Conservation (phyloP, 192 early-diverging fungal species). For the Linnemannia exigua region DNA sequence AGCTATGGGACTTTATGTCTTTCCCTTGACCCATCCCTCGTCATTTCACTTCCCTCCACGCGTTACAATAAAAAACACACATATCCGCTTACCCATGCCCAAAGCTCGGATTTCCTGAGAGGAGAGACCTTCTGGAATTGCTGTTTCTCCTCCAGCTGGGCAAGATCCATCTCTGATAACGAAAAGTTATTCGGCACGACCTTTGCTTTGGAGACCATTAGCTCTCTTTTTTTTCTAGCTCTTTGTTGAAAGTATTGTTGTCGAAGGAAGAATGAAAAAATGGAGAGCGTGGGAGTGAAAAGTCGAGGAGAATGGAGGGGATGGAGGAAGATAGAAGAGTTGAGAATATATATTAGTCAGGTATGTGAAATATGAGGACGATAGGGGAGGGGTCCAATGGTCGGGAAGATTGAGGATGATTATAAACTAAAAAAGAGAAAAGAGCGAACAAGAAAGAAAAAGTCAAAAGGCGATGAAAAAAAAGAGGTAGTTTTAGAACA, state of each 20-base stretch:
- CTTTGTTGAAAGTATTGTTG: not conserved
- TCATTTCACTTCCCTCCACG: not conserved
- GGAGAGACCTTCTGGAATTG: not conserved
- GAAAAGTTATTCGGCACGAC: conserved; percentile 1
- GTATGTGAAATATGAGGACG: not conserved
- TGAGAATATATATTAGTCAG: not conserved
- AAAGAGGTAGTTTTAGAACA: not conserved
- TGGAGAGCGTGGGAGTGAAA: no score
- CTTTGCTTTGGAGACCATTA: conserved; percentile 1
- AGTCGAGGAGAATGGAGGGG: not conserved
- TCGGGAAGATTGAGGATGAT: not conserved
- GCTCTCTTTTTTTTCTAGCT: no score
- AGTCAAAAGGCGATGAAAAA: not conserved
- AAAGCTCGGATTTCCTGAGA: conserved; percentile 21
- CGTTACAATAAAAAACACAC: not conserved
- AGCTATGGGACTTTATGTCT: not conserved
- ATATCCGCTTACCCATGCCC: conserved; percentile 29
- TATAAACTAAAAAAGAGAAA: not conserved
- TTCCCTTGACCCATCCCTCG: no score
- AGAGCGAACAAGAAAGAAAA: not conserved
- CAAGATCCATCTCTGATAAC: conserved; percentile 1
- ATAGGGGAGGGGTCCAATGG: not conserved
- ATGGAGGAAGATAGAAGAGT: not conserved
- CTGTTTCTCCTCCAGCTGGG: conserved; percentile 11
- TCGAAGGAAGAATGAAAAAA: no score